Conservation (phyloP, 768 basidiomycete species). For the Lactarius indigo region DNA sequence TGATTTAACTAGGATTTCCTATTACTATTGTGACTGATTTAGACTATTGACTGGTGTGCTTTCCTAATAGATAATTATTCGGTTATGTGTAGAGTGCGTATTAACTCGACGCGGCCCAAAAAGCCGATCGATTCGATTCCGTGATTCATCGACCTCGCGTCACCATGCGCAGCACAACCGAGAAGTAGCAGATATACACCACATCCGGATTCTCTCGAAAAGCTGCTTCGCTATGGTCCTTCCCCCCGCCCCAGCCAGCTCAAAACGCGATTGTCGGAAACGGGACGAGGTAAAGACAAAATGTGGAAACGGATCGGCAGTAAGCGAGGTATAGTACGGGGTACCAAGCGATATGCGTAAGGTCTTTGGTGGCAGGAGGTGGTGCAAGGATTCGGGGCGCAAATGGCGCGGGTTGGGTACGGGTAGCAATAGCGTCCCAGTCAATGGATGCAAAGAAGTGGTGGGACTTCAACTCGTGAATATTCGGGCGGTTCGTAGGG, state of each 20-base stretch:
- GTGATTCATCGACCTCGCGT: not conserved
- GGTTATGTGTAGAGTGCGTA: not conserved
- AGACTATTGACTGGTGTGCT: not conserved
- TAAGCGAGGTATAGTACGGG: constrained; percentile 11
- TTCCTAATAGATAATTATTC: not conserved
- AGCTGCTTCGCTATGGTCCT: not conserved
- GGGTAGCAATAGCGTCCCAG: constrained; percentile 17
- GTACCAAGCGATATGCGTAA: constrained; percentile 20
- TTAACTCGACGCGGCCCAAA: not conserved
- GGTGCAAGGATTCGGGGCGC: constrained; percentile 9
- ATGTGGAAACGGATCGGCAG: constrained; percentile 6
- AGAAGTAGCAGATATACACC: constrained; percentile 7
- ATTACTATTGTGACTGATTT: not conserved
- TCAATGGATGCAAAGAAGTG: constrained; percentile 23
- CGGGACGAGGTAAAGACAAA: constrained; percentile 18
- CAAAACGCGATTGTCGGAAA: not conserved
- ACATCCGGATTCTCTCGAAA: constrained; percentile 1
- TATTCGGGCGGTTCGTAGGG: constrained; percentile 17
- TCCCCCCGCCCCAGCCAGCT: not conserved
- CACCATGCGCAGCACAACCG: constrained; percentile 9
- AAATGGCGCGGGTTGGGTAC: constrained; percentile 12
- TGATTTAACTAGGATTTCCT: not conserved
- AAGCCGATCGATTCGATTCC: not conserved
- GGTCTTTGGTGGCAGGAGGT: constrained; percentile 14
- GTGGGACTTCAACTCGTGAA: constrained; percentile 22